phyloP scores from a whole-genome alignment of 208 protist genomes.

The Jaenimonas drosophilae region DNA sequence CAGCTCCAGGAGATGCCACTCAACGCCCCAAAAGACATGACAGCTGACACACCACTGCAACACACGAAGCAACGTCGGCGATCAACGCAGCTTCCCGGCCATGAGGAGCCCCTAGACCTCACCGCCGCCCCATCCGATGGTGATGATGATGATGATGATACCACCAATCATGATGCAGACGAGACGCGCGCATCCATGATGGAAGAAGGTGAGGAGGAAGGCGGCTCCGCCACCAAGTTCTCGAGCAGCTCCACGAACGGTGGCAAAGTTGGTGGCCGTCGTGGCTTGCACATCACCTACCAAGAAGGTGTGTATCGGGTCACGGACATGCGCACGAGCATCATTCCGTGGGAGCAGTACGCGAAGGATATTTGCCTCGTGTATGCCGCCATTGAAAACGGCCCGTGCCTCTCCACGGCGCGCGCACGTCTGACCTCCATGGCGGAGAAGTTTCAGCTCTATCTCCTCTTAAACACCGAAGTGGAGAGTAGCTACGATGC shows the following conservation, averaged over 20 bases:
- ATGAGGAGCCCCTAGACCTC: background rate
- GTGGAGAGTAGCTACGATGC: constrained; percentile 36
- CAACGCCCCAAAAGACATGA: no score
- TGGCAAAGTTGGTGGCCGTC: no score
- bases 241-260: no score
- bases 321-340: constrained; percentile 43
- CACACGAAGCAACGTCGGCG: background rate
- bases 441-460: constrained; percentile 74
- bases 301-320: constrained; percentile 45
- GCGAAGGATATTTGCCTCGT: constrained; percentile 47
- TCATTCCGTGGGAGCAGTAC: constrained; percentile 69
- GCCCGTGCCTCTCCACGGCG: constrained; percentile 75
- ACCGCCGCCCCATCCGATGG: background rate
- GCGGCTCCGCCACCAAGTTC: no score
- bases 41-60: no score
- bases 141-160: no score
- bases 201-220: no score
- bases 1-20: constrained; percentile 14
- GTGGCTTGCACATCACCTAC: constrained; percentile 6
- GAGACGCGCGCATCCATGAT: no score
- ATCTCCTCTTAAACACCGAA: constrained; percentile 70
- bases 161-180: no score
- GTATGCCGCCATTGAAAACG: constrained; percentile 71
- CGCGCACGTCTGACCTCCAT: constrained; percentile 65
- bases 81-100: background rate